These are phyloP conservation scores for Draba incana DNA, from an alignment of 345 rosid species.

Conservation along the genomic window DNA sequence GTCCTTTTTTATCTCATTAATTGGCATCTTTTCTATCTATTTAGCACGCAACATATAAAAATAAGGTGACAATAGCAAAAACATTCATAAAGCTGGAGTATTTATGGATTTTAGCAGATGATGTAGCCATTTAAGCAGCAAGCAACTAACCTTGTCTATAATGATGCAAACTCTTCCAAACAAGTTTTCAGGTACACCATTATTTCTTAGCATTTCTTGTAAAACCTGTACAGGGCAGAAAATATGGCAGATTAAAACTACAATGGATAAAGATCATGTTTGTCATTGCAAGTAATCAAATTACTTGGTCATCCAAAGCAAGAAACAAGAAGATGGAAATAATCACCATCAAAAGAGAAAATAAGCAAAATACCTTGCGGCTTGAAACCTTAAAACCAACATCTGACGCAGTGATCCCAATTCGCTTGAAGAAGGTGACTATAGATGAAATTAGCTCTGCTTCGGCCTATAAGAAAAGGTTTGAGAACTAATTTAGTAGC, in stretches of 20 bases:
- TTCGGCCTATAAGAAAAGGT: slow-evolving; percentile 63
- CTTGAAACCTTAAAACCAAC: slow-evolving; percentile 94
- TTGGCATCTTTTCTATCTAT: slow-evolving; percentile 81
- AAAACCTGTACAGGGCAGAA: slow-evolving; percentile 58
- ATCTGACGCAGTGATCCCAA: slow-evolving; percentile 83
- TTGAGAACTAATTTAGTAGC: slow-evolving; percentile 4
- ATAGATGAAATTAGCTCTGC: slow-evolving; percentile 91
- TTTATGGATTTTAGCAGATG: not conserved
- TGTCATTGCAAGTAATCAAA: too few species aligned
- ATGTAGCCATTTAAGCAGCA: slow-evolving; percentile 26
- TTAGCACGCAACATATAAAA: slow-evolving; percentile 14
- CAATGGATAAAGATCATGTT: not conserved
- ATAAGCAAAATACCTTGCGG: slow-evolving; percentile 66
- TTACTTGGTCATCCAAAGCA: too few species aligned
- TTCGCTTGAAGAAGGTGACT: slow-evolving; percentile 73
- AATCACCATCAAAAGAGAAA: not conserved
- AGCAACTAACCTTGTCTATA: slow-evolving; percentile 83
- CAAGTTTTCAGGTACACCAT: slow-evolving; percentile 67
- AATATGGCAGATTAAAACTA: slow-evolving; percentile 12
- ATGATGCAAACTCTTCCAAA: slow-evolving; percentile 85
- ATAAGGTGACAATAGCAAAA: slow-evolving; percentile 1
- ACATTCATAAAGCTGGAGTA: not conserved
- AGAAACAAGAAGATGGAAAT: not conserved
- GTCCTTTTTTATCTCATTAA: slow-evolving; percentile 76
- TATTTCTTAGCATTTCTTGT: slow-evolving; percentile 76